phyloP scores from a whole-genome alignment of 345 rosid species.

The Theobroma cacao region DNA sequence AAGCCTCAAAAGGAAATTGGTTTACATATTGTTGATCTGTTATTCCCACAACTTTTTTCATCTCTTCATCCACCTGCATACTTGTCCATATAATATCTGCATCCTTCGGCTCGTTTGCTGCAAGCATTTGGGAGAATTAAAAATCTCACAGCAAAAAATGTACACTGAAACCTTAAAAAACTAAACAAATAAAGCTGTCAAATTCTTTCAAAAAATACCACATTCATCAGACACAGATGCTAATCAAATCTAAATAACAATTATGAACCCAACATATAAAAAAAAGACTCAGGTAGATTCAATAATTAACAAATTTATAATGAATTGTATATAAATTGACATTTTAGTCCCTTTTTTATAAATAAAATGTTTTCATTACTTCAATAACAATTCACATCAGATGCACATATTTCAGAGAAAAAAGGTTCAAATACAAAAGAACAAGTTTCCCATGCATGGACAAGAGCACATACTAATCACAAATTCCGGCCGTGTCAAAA shows the following conservation, averaged over 20 bases:
- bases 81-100: slow-evolving; percentile 95
- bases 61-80: slow-evolving; percentile 80
- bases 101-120: slow-evolving; percentile 76
- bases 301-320: not conserved
- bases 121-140: not conserved
- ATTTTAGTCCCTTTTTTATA: not conserved
- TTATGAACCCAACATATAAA: slow-evolving; percentile 3
- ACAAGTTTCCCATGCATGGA: not conserved
- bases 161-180: not conserved
- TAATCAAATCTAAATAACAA: not conserved
- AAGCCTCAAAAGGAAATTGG: slow-evolving; percentile 95
- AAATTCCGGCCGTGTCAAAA: slow-evolving; percentile 79
- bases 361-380: not conserved
- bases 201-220: not conserved
- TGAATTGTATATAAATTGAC: not conserved
- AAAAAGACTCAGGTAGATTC: not conserved
- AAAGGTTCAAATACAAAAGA: not conserved
- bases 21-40: slow-evolving; percentile 71
- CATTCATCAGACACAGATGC: not conserved
- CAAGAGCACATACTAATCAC: slow-evolving; percentile 57
- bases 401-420: not conserved
- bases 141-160: not conserved
- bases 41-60: slow-evolving; percentile 67
- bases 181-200: not conserved
- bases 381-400: not conserved